Evolutionary conservation across 2,329 filamentous ascomycete genomes (phyloP), one percentile per base, ranked within the genome.

Genomic region (Microdochium paspali): DNA sequence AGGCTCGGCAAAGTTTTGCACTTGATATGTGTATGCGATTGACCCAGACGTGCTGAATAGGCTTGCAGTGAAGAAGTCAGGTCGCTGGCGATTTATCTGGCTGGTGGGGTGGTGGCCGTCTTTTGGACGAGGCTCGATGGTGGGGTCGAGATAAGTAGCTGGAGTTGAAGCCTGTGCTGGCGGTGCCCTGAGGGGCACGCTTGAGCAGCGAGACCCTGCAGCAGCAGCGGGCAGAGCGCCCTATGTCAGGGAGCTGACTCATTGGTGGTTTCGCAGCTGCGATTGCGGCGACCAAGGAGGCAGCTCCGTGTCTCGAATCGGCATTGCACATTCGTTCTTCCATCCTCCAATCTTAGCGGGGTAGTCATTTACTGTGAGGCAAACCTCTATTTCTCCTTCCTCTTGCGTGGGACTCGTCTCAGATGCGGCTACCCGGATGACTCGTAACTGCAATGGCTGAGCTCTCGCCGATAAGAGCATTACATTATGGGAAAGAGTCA

Each of bases 71-170:
- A 40, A 21, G 13, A 40, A 20, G n/a, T 40, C 35, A 3, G 6
- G 35, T 7, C 26, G 26, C 13, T 5, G 12, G n/a, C 18, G 35
- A 21, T 40, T 18, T 40, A 10, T 21, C 15, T 40, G 13, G 18
- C 35, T 21, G 35, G 35, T 21, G 35, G 35, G 35, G 35, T 40
- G 15, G 35, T 40, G 35, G 15, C 18, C 9, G 20, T 20, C 23
- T 40, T 40, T 40, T 20, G 35, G 35, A 20, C 35, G 35, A 18
- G 12, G 35, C 35, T 12, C 13, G 18, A 20, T 40, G 35, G 35
- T 40, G 35, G 35, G 35, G 35, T 40, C 18, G 35, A 40, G 35
- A 40, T 40, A 40, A n/a, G n/a, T n/a, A n/a, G n/a, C n/a, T n/a
- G n/a, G n/a, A n/a, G 35, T 40, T 40, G 26, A 28, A n/a, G n/a